Evolutionary conservation across 768 basidiomycete species (phyloP), one percentile per base, ranked within the genome.

Genomic region (Termitomyces sp.): DNA sequence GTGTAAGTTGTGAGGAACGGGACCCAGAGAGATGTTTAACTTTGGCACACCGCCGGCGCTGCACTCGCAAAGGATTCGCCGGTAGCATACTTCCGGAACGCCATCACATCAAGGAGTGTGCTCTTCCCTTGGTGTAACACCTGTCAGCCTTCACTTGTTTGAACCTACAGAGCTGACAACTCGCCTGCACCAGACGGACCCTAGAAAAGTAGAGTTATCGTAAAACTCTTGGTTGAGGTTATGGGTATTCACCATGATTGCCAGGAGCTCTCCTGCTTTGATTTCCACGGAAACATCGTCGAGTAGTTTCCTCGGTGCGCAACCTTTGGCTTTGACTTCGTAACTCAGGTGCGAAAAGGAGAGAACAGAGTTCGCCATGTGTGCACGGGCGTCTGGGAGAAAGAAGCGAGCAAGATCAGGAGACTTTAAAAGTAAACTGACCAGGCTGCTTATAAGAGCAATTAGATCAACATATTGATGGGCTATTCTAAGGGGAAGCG

Each of bases 81-180:
- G 13, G 55, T 42, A 33, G 55, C 40, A 55, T 33, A 56, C 61
- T 79, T 80, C 36, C 78, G 63, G 62, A 75, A 78, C 0, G 78
- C 74, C 79, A 79, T 80, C 39, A 79, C 69, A 62, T 80, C 79
- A 32, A 80, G 74, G 7, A 80, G 71, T 0, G 79, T 80, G 61
- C 78, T 80, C 63, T 80, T 80, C 7, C 79, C 78, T 78, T 35
- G 32, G 12, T 16, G 7, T 28, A 9, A 24, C 3, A 51, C 13
- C 20, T 57, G 22, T 59, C 39, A 49, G 33, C 12, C 57, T 22
- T 36, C 38, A 58, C 61, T 78, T 45, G 32, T n/a, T 16, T 32
- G n/a, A 24, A 53, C 8, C 32, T 42, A 48, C 13, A 11, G 35
- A 36, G 39, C 12, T 33, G 42, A 11, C 6, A 55, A 67, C 71